phyloP scores from a whole-genome alignment of 148 eudicot genomes.

The Diospyros kaki region DNA sequence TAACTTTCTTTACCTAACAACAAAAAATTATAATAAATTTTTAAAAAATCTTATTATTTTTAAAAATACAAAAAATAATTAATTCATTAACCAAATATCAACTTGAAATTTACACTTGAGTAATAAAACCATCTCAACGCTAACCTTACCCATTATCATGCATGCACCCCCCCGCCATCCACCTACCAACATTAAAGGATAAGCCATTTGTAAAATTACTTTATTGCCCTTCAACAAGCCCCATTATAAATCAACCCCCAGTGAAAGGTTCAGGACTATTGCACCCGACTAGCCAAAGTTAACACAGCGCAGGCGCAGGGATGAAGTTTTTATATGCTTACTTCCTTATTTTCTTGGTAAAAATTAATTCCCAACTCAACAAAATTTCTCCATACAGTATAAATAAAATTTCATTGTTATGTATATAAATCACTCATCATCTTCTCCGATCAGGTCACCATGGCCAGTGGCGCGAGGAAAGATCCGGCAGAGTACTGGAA shows the following conservation, averaged over 20 bases:
- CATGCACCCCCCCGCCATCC: too few relatives aligned
- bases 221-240: too few relatives aligned
- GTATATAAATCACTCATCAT: not conserved
- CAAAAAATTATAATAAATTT: too few relatives aligned
- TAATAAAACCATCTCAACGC: too few relatives aligned
- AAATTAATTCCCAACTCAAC: not conserved
- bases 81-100: too few relatives aligned
- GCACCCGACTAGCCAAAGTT: not conserved
- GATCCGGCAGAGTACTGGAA: constrained; percentile 48
- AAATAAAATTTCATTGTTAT: not conserved
- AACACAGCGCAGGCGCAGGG: not conserved
- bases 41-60: too few relatives aligned
- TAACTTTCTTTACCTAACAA: too few relatives aligned
- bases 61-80: too few relatives aligned
- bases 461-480: constrained; percentile 29
- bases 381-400: not conserved
- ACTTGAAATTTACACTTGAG: too few relatives aligned
- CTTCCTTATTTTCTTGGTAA: constrained; percentile 21
- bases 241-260: not conserved
- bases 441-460: constrained; percentile 23
- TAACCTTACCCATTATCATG: too few relatives aligned
- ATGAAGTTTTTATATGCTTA: constrained; percentile 21
- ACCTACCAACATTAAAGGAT: too few relatives aligned
- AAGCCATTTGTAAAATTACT: too few relatives aligned
- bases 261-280: constrained; percentile 8